Evolutionary conservation across 345 rosid species (phyloP).

Genomic region (Turritis glabra): DNA sequence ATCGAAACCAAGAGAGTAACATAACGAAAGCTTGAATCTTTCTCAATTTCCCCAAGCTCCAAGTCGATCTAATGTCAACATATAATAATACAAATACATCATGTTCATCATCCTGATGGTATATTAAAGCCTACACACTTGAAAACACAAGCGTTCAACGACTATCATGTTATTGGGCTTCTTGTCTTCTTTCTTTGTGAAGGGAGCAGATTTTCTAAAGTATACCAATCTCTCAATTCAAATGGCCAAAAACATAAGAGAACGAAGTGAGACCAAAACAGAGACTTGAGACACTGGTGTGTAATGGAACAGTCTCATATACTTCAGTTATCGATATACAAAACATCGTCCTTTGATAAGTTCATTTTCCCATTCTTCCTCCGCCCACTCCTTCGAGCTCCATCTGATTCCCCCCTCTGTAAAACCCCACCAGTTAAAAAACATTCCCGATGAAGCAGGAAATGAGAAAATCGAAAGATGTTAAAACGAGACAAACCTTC

Average conservation of each 20-base stretch:
- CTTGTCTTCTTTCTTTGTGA: slow-evolving; percentile 8
- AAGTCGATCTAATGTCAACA: neutral
- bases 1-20: neutral
- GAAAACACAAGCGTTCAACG: slow-evolving; percentile 18
- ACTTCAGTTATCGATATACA: slow-evolving; percentile 33
- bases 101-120: slow-evolving; percentile 12
- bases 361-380: slow-evolving; percentile 83
- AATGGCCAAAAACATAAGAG: slow-evolving; percentile 3
- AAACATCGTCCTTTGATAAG: slow-evolving; percentile 68
- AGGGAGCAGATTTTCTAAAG: neutral
- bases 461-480: neutral
- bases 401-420: slow-evolving; percentile 80
- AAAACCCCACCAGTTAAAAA: neutral
- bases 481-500: slow-evolving; percentile 57
- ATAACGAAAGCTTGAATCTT: neutral
- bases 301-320: slow-evolving; percentile 15
- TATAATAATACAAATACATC: neutral
- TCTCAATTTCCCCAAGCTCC: neutral
- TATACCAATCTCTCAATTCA: slow-evolving; percentile 18
- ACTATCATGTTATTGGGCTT: slow-evolving; percentile 3
- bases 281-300: slow-evolving; percentile 12
- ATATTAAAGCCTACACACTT: slow-evolving; percentile 15
- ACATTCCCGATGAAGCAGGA: neutral
- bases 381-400: slow-evolving; percentile 45
- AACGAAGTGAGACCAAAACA: slow-evolving; percentile 22